Conservation (phyloP, 2,329 filamentous ascomycete genomes). For the Sporothrix humicola region DNA sequence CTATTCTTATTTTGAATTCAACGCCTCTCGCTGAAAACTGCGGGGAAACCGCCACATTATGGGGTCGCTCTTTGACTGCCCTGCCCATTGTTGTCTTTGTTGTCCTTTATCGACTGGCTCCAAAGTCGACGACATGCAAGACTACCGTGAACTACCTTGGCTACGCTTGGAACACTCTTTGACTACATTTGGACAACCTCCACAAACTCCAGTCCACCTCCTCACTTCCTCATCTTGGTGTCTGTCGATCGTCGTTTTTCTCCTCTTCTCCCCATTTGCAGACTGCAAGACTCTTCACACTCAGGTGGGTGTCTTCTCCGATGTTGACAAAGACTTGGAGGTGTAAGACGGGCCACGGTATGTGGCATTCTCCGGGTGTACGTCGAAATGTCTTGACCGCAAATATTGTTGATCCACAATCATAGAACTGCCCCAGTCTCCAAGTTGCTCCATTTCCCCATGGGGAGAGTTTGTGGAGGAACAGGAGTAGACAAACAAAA, state of each 20-base stretch:
- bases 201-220: too few relatives aligned
- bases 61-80: neutral
- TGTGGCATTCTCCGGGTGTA: neutral
- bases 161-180: too few relatives aligned
- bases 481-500: neutral
- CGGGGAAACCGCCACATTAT: neutral
- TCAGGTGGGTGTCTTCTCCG: neutral
- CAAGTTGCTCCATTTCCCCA: neutral
- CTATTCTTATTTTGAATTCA: too few relatives aligned
- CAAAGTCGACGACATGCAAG: neutral
- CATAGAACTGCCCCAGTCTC: neutral
- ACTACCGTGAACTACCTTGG: too few relatives aligned
- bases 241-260: neutral
- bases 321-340: neutral
- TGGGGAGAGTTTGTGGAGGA: neutral
- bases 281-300: neutral
- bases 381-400: neutral
- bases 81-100: neutral
- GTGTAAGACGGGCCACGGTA: neutral
- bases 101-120: neutral
- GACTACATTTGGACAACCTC: too few relatives aligned
- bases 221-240: neutral
- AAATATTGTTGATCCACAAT: neutral
- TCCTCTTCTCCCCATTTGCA: neutral
- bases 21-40: neutral